Conservation (phyloP, 2,329 filamentous ascomycete species). For the Colletotrichum sp. region DNA sequence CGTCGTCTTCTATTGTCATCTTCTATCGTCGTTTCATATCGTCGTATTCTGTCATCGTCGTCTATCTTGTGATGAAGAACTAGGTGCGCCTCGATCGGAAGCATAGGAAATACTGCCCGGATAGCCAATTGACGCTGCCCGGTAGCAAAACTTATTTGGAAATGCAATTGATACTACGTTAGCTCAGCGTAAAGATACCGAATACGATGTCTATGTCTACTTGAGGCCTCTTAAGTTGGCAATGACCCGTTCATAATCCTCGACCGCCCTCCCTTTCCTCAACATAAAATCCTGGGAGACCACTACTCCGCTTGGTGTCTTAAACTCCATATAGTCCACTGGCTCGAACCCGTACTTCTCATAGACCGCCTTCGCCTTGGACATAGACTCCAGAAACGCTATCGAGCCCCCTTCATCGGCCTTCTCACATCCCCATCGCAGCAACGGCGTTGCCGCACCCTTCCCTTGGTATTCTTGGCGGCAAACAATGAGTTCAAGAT, state of each 20-base stretch:
- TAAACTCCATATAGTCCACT: slow-evolving; percentile 38
- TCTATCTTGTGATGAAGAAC: too few species aligned
- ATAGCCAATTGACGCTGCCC: too few species aligned
- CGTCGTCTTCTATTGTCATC: too few species aligned
- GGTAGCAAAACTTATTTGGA: too few species aligned
- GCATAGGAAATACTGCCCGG: too few species aligned
- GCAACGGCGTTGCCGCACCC: slow-evolving; percentile 47
- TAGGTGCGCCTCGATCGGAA: too few species aligned
- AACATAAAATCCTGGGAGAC: slow-evolving; percentile 42
- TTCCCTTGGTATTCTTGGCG: slow-evolving; percentile 46
- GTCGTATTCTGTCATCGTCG: too few species aligned
- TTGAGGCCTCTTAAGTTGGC: neutral
- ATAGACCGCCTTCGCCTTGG: slow-evolving; percentile 51
- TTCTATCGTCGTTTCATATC: too few species aligned
- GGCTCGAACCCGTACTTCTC: slow-evolving; percentile 50
- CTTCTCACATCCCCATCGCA: slow-evolving; percentile 51
- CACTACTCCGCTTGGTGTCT: slow-evolving; percentile 30
- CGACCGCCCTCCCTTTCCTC: slow-evolving; percentile 23
- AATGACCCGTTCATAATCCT: neutral
- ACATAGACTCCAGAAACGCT: slow-evolving; percentile 57
- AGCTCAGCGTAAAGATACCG: too few species aligned
- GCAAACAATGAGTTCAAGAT: slow-evolving; percentile 53
- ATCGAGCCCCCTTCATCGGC: slow-evolving; percentile 47
- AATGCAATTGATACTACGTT: too few species aligned
- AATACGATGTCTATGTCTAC: too few species aligned